A percentile compares a stretch with the other conserved stretches of the same genome.
phyloP scores from a whole-genome alignment of 2,329 filamentous ascomycete species.

The Pyricularia pennisetigena region DNA sequence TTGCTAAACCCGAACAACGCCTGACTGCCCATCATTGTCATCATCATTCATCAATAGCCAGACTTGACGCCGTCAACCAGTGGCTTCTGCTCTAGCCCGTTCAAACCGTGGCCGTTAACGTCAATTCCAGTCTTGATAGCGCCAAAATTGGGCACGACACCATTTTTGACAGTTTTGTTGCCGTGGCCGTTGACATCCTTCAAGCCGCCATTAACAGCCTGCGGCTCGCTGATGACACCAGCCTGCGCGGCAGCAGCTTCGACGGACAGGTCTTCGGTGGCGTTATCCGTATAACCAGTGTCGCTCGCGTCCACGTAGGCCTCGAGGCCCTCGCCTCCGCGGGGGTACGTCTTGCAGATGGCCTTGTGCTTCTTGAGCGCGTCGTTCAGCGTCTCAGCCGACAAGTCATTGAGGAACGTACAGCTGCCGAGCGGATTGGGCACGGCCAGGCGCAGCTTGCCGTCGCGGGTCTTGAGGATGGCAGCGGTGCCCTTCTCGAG shows the following conservation, averaged over 20 bases:
- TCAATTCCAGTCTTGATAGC: background rate
- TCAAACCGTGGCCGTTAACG: background rate
- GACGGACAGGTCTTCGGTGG: constrained; percentile 19
- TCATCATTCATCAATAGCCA: background rate
- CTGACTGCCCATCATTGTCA: background rate
- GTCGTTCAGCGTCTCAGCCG: constrained; percentile 48
- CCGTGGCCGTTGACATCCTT: constrained; percentile 18
- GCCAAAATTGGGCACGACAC: background rate
- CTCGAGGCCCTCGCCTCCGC: constrained; percentile 55
- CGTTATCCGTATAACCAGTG: constrained; percentile 45
- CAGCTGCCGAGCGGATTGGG: constrained; percentile 58
- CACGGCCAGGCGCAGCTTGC: constrained; percentile 56
- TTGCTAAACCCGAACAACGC: background rate
- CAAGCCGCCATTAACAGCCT: constrained; percentile 23
- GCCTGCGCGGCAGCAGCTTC: constrained; percentile 23
- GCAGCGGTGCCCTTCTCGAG: constrained; percentile 57
- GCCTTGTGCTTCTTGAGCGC: constrained; percentile 55
- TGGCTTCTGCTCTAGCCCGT: background rate
- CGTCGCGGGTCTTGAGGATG: constrained; percentile 63
- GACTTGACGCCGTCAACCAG: background rate
- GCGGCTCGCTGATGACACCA: constrained; percentile 24
- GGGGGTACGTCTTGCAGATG: constrained; percentile 50
- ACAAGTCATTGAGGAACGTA: constrained; percentile 59
- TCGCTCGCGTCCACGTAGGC: constrained; percentile 61
- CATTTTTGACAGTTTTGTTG: background rate